phyloP scores from a whole-genome alignment of 164 flowering plant genomes.

The Sedum album region DNA sequence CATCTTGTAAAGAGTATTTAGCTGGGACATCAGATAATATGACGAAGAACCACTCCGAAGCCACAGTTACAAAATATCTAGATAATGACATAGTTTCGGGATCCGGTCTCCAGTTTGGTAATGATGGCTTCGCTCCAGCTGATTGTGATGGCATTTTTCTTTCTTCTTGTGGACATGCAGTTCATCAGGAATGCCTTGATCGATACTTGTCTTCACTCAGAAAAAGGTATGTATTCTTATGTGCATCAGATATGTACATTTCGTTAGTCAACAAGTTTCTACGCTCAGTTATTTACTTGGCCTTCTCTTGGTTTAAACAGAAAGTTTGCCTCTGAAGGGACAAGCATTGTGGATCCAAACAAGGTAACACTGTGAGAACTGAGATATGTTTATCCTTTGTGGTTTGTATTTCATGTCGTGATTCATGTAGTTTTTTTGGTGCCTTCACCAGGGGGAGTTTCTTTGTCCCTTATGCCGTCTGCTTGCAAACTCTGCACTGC shows the following conservation, averaged over 20 bases:
- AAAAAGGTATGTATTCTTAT: slow-evolving; percentile 46
- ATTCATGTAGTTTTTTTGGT: slow-evolving; percentile 6
- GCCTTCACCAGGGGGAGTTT: slow-evolving; percentile 65
- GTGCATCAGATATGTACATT: neutral
- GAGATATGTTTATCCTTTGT: neutral
- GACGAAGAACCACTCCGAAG: slow-evolving; percentile 24
- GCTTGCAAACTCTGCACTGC: slow-evolving; percentile 77
- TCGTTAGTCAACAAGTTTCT: neutral
- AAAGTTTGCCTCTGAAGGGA: slow-evolving; percentile 76
- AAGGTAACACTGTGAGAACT: slow-evolving; percentile 34
- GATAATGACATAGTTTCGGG: neutral
- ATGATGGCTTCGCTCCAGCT: slow-evolving; percentile 64
- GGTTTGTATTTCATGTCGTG: neutral
- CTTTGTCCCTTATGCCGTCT: slow-evolving; percentile 92
- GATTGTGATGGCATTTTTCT: slow-evolving; percentile 78
- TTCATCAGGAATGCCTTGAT: slow-evolving; percentile 87
- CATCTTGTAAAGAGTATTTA: slow-evolving; percentile 47
- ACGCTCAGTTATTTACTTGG: neutral
- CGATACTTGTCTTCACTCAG: slow-evolving; percentile 69
- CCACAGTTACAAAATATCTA: slow-evolving; percentile 19
- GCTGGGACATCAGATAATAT: slow-evolving; percentile 37
- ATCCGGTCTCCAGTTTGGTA: slow-evolving; percentile 9
- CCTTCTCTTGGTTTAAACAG: slow-evolving; percentile 40
- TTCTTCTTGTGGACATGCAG: slow-evolving; percentile 98
- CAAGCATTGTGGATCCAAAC: slow-evolving; percentile 78